Conservation (phyloP, 2,329 filamentous ascomycete genomes). For the Blastomyces parvus region DNA sequence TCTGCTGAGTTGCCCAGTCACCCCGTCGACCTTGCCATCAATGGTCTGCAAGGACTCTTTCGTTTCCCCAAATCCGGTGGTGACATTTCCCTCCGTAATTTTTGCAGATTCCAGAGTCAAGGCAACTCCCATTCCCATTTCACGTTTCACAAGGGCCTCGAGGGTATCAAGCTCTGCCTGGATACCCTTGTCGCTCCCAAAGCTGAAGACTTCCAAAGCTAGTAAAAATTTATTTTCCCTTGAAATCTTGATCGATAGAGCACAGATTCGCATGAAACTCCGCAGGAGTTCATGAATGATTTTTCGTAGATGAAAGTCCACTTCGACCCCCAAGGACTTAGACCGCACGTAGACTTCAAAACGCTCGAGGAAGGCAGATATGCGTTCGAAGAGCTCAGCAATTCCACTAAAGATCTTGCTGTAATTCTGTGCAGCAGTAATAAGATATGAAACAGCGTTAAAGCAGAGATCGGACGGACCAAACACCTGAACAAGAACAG, state of each 20-base stretch:
- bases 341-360: slow-evolving; percentile 21
- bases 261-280: slow-evolving; percentile 22
- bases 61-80: slow-evolving; percentile 13
- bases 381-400: slow-evolving; percentile 20
- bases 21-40: slow-evolving; percentile 13
- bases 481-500: slow-evolving; percentile 16
- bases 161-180: slow-evolving; percentile 19
- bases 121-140: slow-evolving; percentile 22
- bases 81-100: slow-evolving; percentile 18
- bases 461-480: slow-evolving; percentile 23
- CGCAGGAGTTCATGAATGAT: slow-evolving; percentile 22
- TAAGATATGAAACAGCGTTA: slow-evolving; percentile 24
- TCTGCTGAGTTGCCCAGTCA: slow-evolving; percentile 10
- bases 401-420: slow-evolving; percentile 24
- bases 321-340: slow-evolving; percentile 17
- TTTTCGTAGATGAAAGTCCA: slow-evolving; percentile 20
- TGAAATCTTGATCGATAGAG: slow-evolving; percentile 20
- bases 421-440: slow-evolving; percentile 21
- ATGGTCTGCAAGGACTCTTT: slow-evolving; percentile 11
- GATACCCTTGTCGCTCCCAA: slow-evolving; percentile 24
- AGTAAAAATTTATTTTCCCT: slow-evolving; percentile 20
- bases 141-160: slow-evolving; percentile 20
- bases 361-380: slow-evolving; percentile 23
- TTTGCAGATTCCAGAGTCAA: slow-evolving; percentile 22
- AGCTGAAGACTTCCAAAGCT: slow-evolving; percentile 22